phyloP scores from a whole-genome alignment of 2,329 filamentous ascomycete genomes.

The Trichoderma lentiforme region DNA sequence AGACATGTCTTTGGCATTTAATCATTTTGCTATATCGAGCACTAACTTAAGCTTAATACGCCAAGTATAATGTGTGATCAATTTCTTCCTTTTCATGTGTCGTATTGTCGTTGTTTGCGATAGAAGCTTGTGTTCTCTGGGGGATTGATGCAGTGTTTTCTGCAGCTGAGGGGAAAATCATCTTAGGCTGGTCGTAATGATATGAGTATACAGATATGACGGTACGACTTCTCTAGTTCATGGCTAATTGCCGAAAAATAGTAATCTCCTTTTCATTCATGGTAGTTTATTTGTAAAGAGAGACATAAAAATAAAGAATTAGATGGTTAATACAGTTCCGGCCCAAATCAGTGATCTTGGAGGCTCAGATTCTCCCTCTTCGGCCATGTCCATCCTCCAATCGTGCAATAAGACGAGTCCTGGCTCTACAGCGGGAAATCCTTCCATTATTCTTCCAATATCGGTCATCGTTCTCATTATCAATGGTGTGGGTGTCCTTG shows the following conservation, averaged over 20 bases:
- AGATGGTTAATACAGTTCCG: neutral
- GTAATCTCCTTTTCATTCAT: neutral
- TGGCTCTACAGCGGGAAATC: neutral
- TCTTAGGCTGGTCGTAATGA: neutral
- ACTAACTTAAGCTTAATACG: neutral
- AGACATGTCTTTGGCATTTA: neutral
- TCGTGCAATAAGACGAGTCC: neutral
- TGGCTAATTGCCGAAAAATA: neutral
- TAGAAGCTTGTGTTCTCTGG: neutral
- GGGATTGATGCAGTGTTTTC: neutral
- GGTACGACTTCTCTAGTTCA: neutral
- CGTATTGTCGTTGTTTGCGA: neutral
- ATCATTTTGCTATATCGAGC: neutral
- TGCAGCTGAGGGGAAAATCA: neutral
- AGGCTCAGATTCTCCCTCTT: conserved; percentile 5
- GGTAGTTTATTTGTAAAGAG: rapidly evolving
- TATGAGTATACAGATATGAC: neutral
- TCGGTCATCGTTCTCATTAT: neutral
- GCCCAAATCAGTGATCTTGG: neutral
- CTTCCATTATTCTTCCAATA: neutral
- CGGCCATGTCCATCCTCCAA: conserved; percentile 9
- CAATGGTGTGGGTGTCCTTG: neutral
- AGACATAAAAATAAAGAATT: neutral
- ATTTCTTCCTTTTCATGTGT: neutral
- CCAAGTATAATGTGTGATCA: neutral